Base-by-base conservation (phyloP, 2,329 filamentous ascomycete species). In the Tolypocladium inflatum region DNA sequence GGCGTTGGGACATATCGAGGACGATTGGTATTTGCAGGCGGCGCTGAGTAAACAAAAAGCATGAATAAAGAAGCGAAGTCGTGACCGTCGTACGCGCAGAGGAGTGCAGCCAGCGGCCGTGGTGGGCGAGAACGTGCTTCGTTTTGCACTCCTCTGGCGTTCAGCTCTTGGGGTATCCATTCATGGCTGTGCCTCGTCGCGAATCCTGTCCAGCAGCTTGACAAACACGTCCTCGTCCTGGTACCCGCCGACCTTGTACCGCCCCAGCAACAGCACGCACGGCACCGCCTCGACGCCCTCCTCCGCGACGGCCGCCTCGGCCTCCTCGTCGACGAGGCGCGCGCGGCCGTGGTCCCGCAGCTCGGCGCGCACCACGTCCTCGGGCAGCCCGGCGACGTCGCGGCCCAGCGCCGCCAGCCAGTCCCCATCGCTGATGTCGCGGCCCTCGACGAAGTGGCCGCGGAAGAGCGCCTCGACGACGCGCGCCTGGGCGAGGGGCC, bases 231-330 rank as follows among this genome's bases (percentile, higher is more conserved):
- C 77, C 3, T 82, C 76, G 59, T 86, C 82, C 74, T 92, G 87
- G 57, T 86, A 88, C 1, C 90, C 90, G 10, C 86, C 84, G 21
- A 93, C 77, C 62, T 85, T 80, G 70, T 84, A 91, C 65, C 76
- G 76, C 1, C 79, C 83, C 67, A 91, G 87, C 55, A 93, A 79
- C 2, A 84, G 85, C 65, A 90, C 90, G 64, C 87, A 85, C 19
- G 89, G 89, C 63, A 92, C 88, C 0, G 88, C 89, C 58, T 77
- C 78, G 56, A 92, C 73, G 8, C 70, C 71, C 5, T 64, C 61
- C 13, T 64, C 60, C 30, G 64, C 64, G 48, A 61, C 64, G 3
- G 72, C 70, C 9, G 53, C 61, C 50, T 65, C 57, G 1, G 69
- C 69, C 58, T 71, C 67, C 9, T 63, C 63, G 59, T 75, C 71